phyloP scores from a whole-genome alignment of 2,329 filamentous ascomycete genomes.

The Colletotrichum siamense region DNA sequence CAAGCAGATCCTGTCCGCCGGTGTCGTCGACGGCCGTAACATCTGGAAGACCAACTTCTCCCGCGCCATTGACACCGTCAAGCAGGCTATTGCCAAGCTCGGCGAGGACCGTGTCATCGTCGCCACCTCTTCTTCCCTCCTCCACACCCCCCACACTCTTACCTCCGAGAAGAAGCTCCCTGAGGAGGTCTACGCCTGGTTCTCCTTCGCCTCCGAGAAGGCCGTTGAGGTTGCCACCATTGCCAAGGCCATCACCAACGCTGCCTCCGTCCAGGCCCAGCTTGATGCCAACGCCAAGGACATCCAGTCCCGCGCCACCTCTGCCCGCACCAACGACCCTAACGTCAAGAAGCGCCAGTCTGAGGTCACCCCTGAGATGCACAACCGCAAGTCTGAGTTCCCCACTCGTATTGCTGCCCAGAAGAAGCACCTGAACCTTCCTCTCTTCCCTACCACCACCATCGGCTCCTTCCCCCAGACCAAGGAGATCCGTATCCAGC shows the following conservation, averaged over 20 bases:
- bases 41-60: conserved; percentile 99
- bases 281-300: conserved; percentile 98
- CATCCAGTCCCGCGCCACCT: conserved; percentile 87
- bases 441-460: conserved; percentile 97
- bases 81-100: conserved; percentile 90
- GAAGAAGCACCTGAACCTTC: conserved; percentile 90
- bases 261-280: conserved; percentile 82
- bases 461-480: conserved; percentile 99
- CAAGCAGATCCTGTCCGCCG: conserved; percentile 89
- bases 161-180: conserved; percentile 97
- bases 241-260: conserved; percentile 95
- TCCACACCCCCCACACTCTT: conserved; percentile 98
- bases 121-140: conserved; percentile 94
- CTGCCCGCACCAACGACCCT: conserved; percentile 95
- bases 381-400: conserved; percentile 94
- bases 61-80: conserved; percentile 87
- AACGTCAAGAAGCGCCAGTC: conserved; percentile 96
- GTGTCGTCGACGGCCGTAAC: conserved; percentile 98
- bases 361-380: conserved; percentile 81
- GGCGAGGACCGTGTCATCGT: conserved; percentile 98
- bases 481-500: conserved; percentile 95
- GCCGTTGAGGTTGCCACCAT: conserved; percentile 87
- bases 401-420: conserved; percentile 83
- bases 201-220: conserved; percentile 98
- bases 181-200: conserved; percentile 78